Percentiles rank a stretch among this genome's conserved stretches.
Conservation (phyloP, 805 yeast species). For the Clavispora vitiphila region DNA sequence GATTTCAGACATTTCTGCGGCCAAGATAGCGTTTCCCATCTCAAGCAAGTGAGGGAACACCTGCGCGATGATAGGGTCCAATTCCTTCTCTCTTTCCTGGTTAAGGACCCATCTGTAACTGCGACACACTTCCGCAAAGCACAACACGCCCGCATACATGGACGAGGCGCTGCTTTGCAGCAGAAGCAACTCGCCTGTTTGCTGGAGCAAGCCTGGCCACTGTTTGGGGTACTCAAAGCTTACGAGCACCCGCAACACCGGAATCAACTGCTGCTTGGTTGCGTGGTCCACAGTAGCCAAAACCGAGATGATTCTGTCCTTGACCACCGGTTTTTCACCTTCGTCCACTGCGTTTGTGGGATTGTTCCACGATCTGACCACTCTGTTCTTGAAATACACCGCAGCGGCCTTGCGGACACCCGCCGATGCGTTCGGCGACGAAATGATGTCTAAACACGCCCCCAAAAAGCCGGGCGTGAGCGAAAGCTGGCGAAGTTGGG, state of each 20-base stretch:
- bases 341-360: conserved; percentile 40
- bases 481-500: conserved; percentile 54
- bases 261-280: conserved; percentile 36
- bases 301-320: conserved; percentile 62
- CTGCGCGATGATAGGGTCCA: conserved; percentile 44
- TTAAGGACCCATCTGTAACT: conserved; percentile 69
- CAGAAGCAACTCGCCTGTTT: conserved; percentile 29
- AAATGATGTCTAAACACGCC: conserved; percentile 74
- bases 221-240: conserved; percentile 28
- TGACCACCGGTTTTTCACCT: conserved; percentile 72
- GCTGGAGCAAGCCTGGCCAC: conserved; percentile 34
- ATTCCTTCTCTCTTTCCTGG: conserved; percentile 24
- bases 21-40: conserved; percentile 52
- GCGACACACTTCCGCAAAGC: conserved; percentile 66
- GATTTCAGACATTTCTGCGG: conserved; percentile 24
- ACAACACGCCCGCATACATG: conserved; percentile 62
- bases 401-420: conserved; percentile 69
- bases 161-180: conserved; percentile 21
- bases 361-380: conserved; percentile 56
- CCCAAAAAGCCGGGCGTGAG: conserved; percentile 67
- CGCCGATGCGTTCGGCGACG: conserved; percentile 34
- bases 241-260: conserved; percentile 37
- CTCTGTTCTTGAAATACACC: conserved; percentile 74
- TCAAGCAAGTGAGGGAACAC: conserved; percentile 63
- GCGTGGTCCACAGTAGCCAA: conserved; percentile 38